phyloP scores from a whole-genome alignment of 228 moss, liverwort and hornwort genomes.

The Sphagnum fallax region DNA sequence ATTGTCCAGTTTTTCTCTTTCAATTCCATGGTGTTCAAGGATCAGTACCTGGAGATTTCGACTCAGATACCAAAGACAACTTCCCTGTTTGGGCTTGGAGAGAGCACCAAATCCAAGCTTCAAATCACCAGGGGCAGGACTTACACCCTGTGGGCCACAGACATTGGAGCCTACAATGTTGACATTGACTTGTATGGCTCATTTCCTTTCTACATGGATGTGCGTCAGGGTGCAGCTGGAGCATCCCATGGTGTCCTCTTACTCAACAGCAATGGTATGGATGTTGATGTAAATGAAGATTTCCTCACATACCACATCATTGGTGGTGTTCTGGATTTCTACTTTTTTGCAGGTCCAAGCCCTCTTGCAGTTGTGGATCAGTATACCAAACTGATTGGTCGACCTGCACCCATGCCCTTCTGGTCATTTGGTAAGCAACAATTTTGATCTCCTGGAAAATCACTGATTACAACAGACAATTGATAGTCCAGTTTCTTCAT shows the following conservation, averaged over 20 bases:
- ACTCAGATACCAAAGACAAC: constrained; percentile 46
- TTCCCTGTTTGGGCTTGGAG: constrained; percentile 68
- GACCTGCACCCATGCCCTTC: constrained; percentile 67
- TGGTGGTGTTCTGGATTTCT: constrained; percentile 72
- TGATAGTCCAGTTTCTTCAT: too few relatives aligned
- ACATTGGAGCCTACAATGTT: constrained; percentile 47
- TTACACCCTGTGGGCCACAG: constrained; percentile 71
- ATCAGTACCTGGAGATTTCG: constrained; percentile 78
- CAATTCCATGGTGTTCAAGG: constrained; percentile 73
- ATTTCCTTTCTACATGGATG: constrained; percentile 66
- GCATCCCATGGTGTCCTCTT: constrained; percentile 65
- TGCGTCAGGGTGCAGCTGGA: constrained; percentile 30
- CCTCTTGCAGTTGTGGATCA: constrained; percentile 63
- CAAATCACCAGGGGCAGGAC: constrained; percentile 41
- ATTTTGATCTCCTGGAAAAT: too few relatives aligned
- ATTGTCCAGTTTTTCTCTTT: constrained; percentile 10
- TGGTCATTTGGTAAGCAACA: constrained; percentile 60
- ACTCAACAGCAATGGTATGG: constrained; percentile 87
- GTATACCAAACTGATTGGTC: constrained; percentile 61
- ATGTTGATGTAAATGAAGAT: constrained; percentile 37
- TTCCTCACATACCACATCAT: constrained; percentile 56
- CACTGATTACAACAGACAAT: too few relatives aligned
- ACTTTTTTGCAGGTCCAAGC: constrained; percentile 68
- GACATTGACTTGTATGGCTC: constrained; percentile 72
- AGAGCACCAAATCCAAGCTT: constrained; percentile 68